Percentiles rank a stretch among this genome's conserved stretches.
phyloP scores from a whole-genome alignment of 805 yeast genomes.

The Jamesozyma piceae region DNA sequence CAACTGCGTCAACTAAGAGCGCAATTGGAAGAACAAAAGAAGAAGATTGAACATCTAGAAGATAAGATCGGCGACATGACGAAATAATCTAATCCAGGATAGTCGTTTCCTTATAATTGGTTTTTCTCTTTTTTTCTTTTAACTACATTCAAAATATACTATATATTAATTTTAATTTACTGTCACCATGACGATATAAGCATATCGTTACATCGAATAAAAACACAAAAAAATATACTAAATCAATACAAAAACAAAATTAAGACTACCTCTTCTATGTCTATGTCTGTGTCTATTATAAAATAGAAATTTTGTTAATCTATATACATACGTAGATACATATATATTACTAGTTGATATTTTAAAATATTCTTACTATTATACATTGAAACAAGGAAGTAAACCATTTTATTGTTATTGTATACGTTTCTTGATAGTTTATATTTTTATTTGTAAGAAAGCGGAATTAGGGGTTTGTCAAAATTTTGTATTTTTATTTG shows the following conservation, averaged over 20 bases:
- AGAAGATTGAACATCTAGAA: slow-evolving; percentile 44
- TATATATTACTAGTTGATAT: neutral
- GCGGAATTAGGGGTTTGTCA: neutral
- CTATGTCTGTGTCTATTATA: too few relatives aligned
- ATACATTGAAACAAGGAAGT: too few relatives aligned
- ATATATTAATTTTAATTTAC: too few relatives aligned
- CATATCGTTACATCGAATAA: too few relatives aligned
- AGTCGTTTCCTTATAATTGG: too few relatives aligned
- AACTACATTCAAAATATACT: neutral
- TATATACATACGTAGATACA: neutral
- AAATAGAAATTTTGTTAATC: too few relatives aligned
- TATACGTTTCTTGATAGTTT: too few relatives aligned
- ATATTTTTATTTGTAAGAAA: too few relatives aligned
- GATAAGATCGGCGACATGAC: slow-evolving; percentile 32
- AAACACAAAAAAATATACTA: too few relatives aligned
- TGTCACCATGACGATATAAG: neutral
- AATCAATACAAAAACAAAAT: neutral
- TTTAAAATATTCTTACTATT: too few relatives aligned
- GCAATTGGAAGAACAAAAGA: slow-evolving; percentile 66
- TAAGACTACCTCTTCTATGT: neutral
- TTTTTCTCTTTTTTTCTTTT: neutral
- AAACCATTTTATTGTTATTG: too few relatives aligned
- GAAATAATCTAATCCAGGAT: slow-evolving; percentile 11
- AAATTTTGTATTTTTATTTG: neutral
- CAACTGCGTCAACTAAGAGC: slow-evolving; percentile 69